Conservation (phyloP, 2,329 filamentous ascomycete species). For the Talaromyces amestolkiae region DNA sequence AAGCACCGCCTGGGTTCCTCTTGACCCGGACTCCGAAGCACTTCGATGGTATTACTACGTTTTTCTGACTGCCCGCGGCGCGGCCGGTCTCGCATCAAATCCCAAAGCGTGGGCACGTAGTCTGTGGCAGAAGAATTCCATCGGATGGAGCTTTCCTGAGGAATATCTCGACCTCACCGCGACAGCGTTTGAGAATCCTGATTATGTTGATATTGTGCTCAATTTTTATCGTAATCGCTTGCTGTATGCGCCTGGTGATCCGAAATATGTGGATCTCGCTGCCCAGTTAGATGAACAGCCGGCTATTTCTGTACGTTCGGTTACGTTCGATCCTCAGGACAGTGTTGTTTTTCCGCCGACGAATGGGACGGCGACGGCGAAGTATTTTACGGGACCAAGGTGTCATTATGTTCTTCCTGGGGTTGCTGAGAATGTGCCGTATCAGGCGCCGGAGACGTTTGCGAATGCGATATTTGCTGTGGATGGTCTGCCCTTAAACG, state of each 20-base stretch:
- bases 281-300: constrained; percentile 17
- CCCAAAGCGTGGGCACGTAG: constrained; percentile 23
- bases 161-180: constrained; percentile 23
- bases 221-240: constrained; percentile 21
- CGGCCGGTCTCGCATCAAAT: constrained; percentile 21
- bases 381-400: constrained; percentile 19
- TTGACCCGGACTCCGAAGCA: constrained; percentile 22
- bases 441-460: constrained; percentile 19
- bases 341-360: constrained; percentile 20
- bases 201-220: constrained; percentile 22
- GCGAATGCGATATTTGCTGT: constrained; percentile 19
- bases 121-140: constrained; percentile 27
- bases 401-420: constrained; percentile 17
- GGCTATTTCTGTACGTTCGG: constrained; percentile 17
- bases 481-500: background rate
- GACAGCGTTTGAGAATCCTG: constrained; percentile 16
- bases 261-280: background rate
- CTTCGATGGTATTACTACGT: constrained; percentile 29
- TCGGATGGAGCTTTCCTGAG: constrained; percentile 25
- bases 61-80: constrained; percentile 27
- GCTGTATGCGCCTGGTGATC: constrained; percentile 19
- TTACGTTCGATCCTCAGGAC: constrained; percentile 21
- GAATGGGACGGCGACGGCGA: constrained; percentile 15
- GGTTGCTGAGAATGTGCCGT: constrained; percentile 20
- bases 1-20: constrained; percentile 23